phyloP scores from a whole-genome alignment of 192 early-diverging fungal genomes.

The Diversispora epigaea region DNA sequence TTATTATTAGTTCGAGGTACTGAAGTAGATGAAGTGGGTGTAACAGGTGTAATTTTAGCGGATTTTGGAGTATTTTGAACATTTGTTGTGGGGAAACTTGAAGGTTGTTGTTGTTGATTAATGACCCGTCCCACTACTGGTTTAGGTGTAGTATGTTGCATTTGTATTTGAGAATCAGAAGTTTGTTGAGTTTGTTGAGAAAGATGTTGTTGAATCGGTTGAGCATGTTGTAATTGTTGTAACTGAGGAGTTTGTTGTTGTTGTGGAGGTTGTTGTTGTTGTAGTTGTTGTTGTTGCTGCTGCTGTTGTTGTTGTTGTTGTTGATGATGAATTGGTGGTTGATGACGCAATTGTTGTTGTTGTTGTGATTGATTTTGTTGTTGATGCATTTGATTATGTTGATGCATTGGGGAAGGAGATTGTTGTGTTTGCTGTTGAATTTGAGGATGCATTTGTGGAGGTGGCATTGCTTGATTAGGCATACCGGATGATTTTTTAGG shows the following conservation, averaged over 20 bases:
- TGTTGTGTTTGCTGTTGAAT: not conserved
- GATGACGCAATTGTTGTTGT: slow-evolving; percentile 18
- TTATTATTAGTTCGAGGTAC: not conserved
- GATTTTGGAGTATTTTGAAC: not conserved
- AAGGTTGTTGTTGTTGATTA: slow-evolving; percentile 34
- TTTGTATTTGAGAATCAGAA: not conserved
- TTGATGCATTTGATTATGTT: not conserved
- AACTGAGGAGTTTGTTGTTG: slow-evolving; percentile 26
- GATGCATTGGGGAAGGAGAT: not conserved
- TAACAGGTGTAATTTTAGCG: slow-evolving; percentile 18
- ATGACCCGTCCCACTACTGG: slow-evolving; percentile 13
- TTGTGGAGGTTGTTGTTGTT: not conserved
- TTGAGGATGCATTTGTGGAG: not conserved
- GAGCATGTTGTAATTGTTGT: slow-evolving; percentile 26
- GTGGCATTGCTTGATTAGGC: not conserved
- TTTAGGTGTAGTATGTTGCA: slow-evolving; percentile 16
- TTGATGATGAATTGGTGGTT: slow-evolving; percentile 15
- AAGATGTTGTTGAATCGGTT: slow-evolving; percentile 21
- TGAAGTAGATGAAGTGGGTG: slow-evolving; percentile 21
- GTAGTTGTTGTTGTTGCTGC: slow-evolving; percentile 12
- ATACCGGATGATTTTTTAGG: not conserved
- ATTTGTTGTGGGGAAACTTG: slow-evolving; percentile 1
- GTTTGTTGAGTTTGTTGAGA: slow-evolving; percentile 26
- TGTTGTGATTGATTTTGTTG: slow-evolving; percentile 1
- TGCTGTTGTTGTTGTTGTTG: slow-evolving; percentile 12